phyloP scores from a whole-genome alignment of 805 yeast genomes.

The Candida verbasci region DNA sequence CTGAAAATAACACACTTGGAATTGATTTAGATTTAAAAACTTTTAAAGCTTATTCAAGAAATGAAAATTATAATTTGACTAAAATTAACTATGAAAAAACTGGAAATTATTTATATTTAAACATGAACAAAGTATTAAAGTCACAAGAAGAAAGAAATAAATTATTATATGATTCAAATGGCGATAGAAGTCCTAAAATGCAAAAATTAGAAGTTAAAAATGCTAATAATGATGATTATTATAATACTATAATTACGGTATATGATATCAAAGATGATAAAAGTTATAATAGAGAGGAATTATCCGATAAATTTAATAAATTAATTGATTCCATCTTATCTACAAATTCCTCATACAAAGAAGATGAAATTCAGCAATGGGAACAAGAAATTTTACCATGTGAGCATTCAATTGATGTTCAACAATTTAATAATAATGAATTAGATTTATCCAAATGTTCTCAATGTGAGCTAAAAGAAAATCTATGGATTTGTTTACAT shows the following conservation, averaged over 20 bases:
- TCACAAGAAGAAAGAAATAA: conserved; percentile 25
- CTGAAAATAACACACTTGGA: conserved; percentile 47
- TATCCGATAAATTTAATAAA: conserved; percentile 17
- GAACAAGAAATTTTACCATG: conserved; percentile 82
- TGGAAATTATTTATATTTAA: conserved; percentile 56
- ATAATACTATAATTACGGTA: conserved; percentile 40
- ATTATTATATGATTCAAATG: conserved; percentile 16
- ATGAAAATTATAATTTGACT: conserved; percentile 44
- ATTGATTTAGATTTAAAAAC: conserved; percentile 74
- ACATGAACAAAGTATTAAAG: conserved; percentile 50
- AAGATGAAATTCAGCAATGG: conserved; percentile 84
- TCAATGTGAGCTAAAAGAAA: conserved; percentile 62
- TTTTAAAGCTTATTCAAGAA: conserved; percentile 63
- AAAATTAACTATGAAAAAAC: conserved; percentile 48
- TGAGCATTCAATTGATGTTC: conserved; percentile 60
- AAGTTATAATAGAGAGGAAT: conserved; percentile 16
- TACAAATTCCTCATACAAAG: conserved; percentile 55
- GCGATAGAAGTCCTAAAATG: conserved; percentile 37
- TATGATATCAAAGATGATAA: conserved; percentile 34
- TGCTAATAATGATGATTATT: conserved; percentile 58
- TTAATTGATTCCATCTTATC: conserved; percentile 44
- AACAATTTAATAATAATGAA: conserved; percentile 25
- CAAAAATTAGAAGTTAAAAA: conserved; percentile 67
- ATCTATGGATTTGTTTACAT: conserved; percentile 86
- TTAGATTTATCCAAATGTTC: conserved; percentile 43